phyloP scores from a whole-genome alignment of 164 flowering plant genomes.

The Aristolochia fimbriata region DNA sequence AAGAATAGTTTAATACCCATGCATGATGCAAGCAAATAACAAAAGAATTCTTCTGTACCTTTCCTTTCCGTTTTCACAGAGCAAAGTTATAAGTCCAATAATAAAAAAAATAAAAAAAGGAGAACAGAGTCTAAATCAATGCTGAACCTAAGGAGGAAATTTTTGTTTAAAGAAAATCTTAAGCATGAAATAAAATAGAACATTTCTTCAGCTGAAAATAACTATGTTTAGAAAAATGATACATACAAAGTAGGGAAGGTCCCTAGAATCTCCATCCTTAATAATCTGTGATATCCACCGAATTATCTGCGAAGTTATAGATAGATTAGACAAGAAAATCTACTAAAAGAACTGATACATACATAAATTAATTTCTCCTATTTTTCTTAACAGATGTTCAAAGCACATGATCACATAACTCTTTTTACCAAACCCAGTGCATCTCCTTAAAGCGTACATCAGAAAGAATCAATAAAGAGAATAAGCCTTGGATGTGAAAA shows the following conservation, averaged over 20 bases:
- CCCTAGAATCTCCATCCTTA: constrained; percentile 70
- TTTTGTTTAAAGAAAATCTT: no score
- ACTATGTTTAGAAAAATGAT: background rate
- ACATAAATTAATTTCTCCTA: no score
- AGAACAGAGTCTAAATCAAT: no score
- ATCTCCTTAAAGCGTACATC: background rate
- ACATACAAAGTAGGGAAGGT: constrained; percentile 85
- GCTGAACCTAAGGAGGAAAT: no score
- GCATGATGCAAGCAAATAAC: background rate
- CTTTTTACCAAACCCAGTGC: background rate
- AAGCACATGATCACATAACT: no score
- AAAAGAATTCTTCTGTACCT: no score
- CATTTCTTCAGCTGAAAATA: background rate
- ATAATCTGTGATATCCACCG: constrained; percentile 73
- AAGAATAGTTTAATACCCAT: background rate
- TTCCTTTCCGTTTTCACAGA: no score
- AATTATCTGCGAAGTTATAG: constrained; percentile 40
- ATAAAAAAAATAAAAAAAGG: no score
- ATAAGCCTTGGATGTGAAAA: background rate
- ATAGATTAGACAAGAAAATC: background rate
- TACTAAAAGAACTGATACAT: background rate
- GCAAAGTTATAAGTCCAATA: no score
- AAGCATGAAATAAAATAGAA: no score
- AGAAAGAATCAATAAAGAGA: background rate
- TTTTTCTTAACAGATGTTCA: no score